phyloP scores from a whole-genome alignment of 2,329 filamentous ascomycete species.

The Hypoxylon sp. region DNA sequence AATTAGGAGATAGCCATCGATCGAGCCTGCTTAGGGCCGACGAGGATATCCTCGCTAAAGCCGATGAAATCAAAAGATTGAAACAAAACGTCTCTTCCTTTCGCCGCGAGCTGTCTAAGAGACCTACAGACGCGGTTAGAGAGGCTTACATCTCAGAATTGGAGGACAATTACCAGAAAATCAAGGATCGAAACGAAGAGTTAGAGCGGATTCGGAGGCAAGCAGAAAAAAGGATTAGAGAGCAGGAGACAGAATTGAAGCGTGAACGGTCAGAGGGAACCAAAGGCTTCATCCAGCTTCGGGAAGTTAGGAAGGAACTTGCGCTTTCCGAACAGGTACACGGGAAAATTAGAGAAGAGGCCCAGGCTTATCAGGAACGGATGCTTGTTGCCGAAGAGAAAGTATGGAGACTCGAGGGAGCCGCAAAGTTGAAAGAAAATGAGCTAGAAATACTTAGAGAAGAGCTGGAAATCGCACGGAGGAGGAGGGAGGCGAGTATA shows the following conservation, averaged over 20 bases:
- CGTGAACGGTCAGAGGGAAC: neutral
- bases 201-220: neutral
- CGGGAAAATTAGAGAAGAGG: no score
- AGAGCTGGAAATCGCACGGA: neutral
- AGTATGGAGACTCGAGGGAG: neutral
- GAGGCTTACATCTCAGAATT: slow-evolving; percentile 7
- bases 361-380: neutral
- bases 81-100: neutral
- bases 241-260: neutral
- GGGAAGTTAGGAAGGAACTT: no score
- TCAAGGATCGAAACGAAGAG: neutral
- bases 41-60: neutral
- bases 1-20: neutral
- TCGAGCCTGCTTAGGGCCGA: neutral
- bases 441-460: neutral
- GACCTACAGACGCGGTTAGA: neutral
- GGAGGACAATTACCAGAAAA: neutral
- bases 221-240: neutral
- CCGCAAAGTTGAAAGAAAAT: neutral
- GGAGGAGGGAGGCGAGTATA: neutral
- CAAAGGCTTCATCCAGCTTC: neutral
- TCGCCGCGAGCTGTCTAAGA: neutral
- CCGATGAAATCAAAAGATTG: neutral
- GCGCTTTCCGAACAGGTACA: no score
- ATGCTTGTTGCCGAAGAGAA: neutral